These are phyloP conservation scores for Pseudogymnoascus sp. DNA, from an alignment of 2,329 filamentous ascomycete species.

Conservation along the genomic window DNA sequence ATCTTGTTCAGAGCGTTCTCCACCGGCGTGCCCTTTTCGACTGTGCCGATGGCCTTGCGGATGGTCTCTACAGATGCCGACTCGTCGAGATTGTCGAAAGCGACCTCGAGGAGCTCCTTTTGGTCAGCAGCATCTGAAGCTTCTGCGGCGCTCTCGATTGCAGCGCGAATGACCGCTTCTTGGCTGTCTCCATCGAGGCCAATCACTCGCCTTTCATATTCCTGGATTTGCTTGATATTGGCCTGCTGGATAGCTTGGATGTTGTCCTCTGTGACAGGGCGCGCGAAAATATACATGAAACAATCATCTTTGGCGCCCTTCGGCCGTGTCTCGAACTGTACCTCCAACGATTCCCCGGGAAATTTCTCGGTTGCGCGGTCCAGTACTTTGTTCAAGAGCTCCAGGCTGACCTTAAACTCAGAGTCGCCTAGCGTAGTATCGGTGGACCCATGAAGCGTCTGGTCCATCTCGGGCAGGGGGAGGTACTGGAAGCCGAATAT, in stretches of 20 bases:
- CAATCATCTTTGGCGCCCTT: constrained; percentile 35
- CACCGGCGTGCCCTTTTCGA: neutral
- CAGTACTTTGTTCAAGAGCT: constrained; percentile 71
- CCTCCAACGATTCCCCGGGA: constrained; percentile 66
- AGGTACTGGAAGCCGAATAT: constrained; percentile 99
- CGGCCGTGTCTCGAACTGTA: constrained; percentile 74
- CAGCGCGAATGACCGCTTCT: constrained; percentile 20
- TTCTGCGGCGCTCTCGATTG: constrained; percentile 24
- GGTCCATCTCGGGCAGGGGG: constrained; percentile 77
- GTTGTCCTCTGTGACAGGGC: constrained; percentile 68
- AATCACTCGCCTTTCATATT: constrained; percentile 59
- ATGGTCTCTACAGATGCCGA: neutral
- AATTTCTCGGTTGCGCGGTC: constrained; percentile 68
- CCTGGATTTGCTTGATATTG: constrained; percentile 57
- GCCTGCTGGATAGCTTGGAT: constrained; percentile 67
- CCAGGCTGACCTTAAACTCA: constrained; percentile 78
- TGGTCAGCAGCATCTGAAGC: constrained; percentile 13
- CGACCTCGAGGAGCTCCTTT: constrained; percentile 6
- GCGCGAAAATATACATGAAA: constrained; percentile 83
- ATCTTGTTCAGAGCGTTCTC: neutral
- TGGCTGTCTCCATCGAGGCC: constrained; percentile 38
- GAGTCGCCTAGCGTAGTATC: constrained; percentile 64
- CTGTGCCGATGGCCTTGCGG: neutral
- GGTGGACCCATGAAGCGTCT: constrained; percentile 72
- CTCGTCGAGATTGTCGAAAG: neutral